A percentile compares a stretch with the other conserved stretches of the same genome.
phyloP scores from a whole-genome alignment of 108 stramenopile genomes.

The Skeletonema marinoi region DNA sequence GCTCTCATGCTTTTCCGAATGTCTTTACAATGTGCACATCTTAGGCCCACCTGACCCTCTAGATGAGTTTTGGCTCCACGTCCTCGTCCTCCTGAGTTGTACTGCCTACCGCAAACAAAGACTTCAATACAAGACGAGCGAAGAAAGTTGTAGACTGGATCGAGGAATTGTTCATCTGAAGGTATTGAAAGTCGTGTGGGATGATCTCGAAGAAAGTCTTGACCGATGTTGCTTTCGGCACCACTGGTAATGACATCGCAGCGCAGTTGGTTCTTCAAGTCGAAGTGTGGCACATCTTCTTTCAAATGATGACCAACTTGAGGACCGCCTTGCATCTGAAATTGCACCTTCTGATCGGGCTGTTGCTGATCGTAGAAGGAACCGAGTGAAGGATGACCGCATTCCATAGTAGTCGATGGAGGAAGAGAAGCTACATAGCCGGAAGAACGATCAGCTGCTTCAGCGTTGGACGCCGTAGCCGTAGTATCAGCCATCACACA shows the following conservation, averaged over 20 bases:
- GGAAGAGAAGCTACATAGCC: too few species aligned
- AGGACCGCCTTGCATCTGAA: too few species aligned
- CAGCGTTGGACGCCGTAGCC: too few species aligned
- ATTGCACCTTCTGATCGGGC: too few species aligned
- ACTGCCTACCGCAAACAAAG: not conserved
- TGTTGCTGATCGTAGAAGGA: too few species aligned
- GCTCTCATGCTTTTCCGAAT: not conserved
- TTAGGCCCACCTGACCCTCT: not conserved
- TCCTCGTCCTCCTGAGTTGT: not conserved
- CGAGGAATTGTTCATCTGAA: constrained; percentile 8
- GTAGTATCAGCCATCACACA: too few species aligned
- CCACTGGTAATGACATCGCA: not conserved
- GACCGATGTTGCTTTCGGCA: not conserved
- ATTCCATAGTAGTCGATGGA: too few species aligned
- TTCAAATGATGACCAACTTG: too few species aligned
- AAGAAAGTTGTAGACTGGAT: constrained; percentile 17
- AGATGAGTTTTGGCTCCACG: not conserved
- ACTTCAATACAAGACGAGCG: constrained; percentile 8
- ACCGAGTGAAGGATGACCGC: too few species aligned
- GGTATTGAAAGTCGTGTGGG: not conserved
- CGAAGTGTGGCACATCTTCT: too few species aligned
- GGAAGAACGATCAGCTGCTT: too few species aligned
- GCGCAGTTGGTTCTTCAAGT: too few species aligned
- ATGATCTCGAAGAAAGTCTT: not conserved
- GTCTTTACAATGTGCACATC: not conserved